Evolutionary conservation across 805 yeast species (phyloP).

Genomic region (Sugiyamaella lignohabitans): DNA sequence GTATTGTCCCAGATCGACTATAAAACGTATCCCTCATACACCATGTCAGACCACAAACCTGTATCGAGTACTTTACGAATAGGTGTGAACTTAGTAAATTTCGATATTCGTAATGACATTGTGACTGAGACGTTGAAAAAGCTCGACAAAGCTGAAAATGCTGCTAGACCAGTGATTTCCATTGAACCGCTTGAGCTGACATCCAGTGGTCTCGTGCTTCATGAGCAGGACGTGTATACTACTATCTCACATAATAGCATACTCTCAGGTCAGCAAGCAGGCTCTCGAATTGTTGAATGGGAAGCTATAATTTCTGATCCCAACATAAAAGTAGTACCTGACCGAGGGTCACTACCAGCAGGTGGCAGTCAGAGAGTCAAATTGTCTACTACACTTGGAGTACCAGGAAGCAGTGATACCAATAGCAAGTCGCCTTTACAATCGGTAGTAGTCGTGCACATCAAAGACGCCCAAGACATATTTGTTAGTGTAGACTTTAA

Average conservation of each 20-base stretch:
- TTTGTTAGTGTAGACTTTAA: conserved; percentile 26
- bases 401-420: background rate
- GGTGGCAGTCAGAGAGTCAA: conserved; percentile 23
- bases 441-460: conserved; percentile 26
- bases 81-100: conserved; percentile 34
- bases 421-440: conserved; percentile 14
- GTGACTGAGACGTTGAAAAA: conserved; percentile 36
- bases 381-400: conserved; percentile 14
- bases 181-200: conserved; percentile 34
- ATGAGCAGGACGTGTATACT: conserved; percentile 22
- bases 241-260: conserved; percentile 26
- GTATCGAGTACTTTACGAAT: conserved; percentile 38
- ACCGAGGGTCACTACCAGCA: conserved; percentile 29
- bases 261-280: conserved; percentile 16
- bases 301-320: conserved; percentile 27
- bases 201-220: conserved; percentile 25
- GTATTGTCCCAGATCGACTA: conserved; percentile 24
- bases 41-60: conserved; percentile 53
- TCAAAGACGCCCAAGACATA: conserved; percentile 29
- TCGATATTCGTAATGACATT: conserved; percentile 31
- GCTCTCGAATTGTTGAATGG: conserved; percentile 35
- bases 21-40: conserved; percentile 24
- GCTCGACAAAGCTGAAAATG: conserved; percentile 41
- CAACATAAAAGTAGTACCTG: conserved; percentile 23
- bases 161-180: conserved; percentile 36